A percentile compares a stretch with the other conserved stretches of the same genome.
Conservation (phyloP, 2,329 filamentous ascomycete species). For the Aureobasidium sp. region DNA sequence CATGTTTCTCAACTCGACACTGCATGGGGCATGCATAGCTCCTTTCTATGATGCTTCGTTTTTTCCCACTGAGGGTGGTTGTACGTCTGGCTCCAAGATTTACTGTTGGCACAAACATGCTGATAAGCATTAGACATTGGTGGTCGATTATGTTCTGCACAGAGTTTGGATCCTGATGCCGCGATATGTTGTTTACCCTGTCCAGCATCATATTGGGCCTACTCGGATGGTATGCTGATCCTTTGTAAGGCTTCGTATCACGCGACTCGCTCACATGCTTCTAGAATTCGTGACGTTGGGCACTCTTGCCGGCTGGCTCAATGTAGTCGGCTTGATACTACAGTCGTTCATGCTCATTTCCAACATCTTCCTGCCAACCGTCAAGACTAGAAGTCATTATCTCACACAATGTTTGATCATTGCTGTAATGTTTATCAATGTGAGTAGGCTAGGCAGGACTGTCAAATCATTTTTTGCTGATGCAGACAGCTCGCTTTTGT, state of each 20-base stretch:
- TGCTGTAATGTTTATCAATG: slow-evolving; percentile 71
- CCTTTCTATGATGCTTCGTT: slow-evolving; percentile 60
- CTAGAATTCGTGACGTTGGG: slow-evolving; percentile 52
- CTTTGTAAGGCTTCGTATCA: neutral
- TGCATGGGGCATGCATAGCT: slow-evolving; percentile 23
- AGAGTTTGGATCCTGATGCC: slow-evolving; percentile 38
- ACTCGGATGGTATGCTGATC: slow-evolving; percentile 45
- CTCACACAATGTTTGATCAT: slow-evolving; percentile 79
- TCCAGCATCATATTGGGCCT: slow-evolving; percentile 72
- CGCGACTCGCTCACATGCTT: neutral
- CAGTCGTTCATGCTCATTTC: slow-evolving; percentile 72
- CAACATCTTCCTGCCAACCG: slow-evolving; percentile 71
- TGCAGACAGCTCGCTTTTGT: slow-evolving; percentile 72
- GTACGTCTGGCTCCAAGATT: slow-evolving; percentile 45
- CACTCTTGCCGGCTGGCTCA: slow-evolving; percentile 71
- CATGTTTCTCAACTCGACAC: slow-evolving; percentile 18
- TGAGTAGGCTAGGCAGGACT: slow-evolving; percentile 59
- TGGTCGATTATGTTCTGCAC: slow-evolving; percentile 52
- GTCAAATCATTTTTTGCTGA: slow-evolving; percentile 41
- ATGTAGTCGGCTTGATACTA: slow-evolving; percentile 64
- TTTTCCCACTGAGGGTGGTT: slow-evolving; percentile 59
- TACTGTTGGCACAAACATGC: neutral
- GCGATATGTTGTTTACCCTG: slow-evolving; percentile 81
- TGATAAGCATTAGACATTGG: slow-evolving; percentile 42
- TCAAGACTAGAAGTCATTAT: slow-evolving; percentile 89